phyloP scores from a whole-genome alignment of 768 basidiomycete genomes.

The Vararia minispora region DNA sequence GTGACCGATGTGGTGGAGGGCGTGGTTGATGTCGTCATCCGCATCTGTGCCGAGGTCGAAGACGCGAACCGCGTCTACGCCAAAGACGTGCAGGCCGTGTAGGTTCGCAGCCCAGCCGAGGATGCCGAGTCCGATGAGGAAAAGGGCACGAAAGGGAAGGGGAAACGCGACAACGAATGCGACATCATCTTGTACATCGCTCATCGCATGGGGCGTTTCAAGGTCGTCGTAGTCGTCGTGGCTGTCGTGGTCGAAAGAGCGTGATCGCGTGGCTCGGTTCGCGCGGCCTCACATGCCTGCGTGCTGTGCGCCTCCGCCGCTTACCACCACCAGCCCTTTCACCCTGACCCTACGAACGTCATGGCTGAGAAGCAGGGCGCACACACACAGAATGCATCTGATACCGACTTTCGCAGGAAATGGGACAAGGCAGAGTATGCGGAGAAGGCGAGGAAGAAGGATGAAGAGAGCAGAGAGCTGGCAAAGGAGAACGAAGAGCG shows the following conservation, averaged over 20 bases:
- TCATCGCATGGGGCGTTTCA: no score
- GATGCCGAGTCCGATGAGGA: constrained; percentile 67
- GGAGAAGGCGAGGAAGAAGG: constrained; percentile 31
- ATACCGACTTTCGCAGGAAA: constrained; percentile 23
- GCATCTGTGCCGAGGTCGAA: constrained; percentile 42
- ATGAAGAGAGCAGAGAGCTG: constrained; percentile 23
- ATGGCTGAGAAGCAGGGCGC: constrained; percentile 16
- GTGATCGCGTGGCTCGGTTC: background rate
- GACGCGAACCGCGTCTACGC: constrained; percentile 61
- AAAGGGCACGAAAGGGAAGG: constrained; percentile 85
- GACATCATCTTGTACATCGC: constrained; percentile 26
- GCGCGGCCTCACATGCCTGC: background rate
- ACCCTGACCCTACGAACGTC: background rate
- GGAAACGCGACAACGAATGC: constrained; percentile 57
- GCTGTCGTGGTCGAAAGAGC: background rate
- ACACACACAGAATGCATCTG: constrained; percentile 11
- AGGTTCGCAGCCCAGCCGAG: constrained; percentile 91
- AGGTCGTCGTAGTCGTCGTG: constrained; percentile 2
- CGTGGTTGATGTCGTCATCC: constrained; percentile 2
- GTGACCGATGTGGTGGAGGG: constrained; percentile 17
- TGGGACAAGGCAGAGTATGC: constrained; percentile 38
- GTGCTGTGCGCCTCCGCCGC: background rate
- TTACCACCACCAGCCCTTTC: background rate
- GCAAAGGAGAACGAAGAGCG: constrained; percentile 33
- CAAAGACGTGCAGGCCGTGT: constrained; percentile 65